Base-by-base conservation (phyloP, 2,329 filamentous ascomycete genomes). In the Cladorrhinum sp. region DNA sequence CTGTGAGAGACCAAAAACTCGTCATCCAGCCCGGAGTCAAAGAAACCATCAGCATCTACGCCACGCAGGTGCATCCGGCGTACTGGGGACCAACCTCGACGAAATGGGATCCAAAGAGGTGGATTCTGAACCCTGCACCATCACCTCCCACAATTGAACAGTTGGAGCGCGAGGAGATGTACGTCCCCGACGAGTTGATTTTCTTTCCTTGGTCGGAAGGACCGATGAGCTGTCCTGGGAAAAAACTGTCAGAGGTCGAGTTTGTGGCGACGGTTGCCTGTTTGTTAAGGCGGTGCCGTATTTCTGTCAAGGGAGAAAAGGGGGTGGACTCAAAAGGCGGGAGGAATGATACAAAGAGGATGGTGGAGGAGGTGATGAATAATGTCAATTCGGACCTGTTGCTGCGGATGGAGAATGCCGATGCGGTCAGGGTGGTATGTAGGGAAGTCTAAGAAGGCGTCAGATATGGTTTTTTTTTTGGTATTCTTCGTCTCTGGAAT, bases 201-300 rank as follows among this genome's bases (percentile, higher is more conserved):
- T 71, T 69, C 45, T 23, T 68, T 1, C 62, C 61, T 1, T 74
- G 73, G 72, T 71, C 71, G 0, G 71, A 73, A 2, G 72, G 72
- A 12, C 38, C 61, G n/a, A 68, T 67, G 8, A 66, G 68, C 55
- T 74, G 72, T 20, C 68, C 70, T 0, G 73, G 71, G 0, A 65
- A 57, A 18, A 74, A 72, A 50, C 74, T 75, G 59, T 69, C 71
- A 1, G 67, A 74, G 50, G 70, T 75, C 55, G 71, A 74, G 63
- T 70, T 71, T 29, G 72, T 71, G 2, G 70, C 70, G 1, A 69
- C 66, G 3, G 60, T 73, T 36, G 70, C 71, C 10, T 29, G 25
- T 10, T 4, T 29, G 4, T 29, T 29, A 10, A 29, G 25, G 25
- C 10, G 5, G 4, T 10, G 10, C 10, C 25, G 25, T 4, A 5